These are phyloP conservation scores for Volvox africanus DNA, from an alignment of 139 green algal genomes.

Conservation along the genomic window DNA sequence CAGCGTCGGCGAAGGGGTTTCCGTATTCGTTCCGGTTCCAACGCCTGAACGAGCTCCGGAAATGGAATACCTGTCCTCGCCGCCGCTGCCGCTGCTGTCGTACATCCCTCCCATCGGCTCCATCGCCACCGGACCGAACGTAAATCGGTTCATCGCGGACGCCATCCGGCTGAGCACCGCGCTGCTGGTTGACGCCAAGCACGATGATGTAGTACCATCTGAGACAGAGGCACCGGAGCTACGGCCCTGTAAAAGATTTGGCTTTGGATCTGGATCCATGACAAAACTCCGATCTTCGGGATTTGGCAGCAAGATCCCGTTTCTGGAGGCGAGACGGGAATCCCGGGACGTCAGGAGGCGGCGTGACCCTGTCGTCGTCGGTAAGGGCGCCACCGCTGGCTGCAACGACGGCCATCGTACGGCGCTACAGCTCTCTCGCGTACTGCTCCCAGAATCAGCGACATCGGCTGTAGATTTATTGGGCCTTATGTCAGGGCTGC, in stretches of 20 bases:
- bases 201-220: background rate
- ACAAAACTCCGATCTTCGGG: too few relatives aligned
- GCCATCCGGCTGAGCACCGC: background rate
- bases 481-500: too few relatives aligned
- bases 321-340: background rate
- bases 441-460: background rate
- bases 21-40: too few relatives aligned
- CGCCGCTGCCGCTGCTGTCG: background rate
- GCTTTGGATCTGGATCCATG: background rate
- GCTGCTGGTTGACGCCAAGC: background rate
- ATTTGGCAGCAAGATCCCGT: background rate
- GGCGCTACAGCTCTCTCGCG: background rate
- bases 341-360: background rate
- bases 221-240: background rate
- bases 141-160: constrained; percentile 10
- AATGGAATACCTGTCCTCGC: background rate
- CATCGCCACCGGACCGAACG: background rate
- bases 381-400: background rate
- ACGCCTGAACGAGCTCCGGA: background rate
- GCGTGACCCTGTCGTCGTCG: background rate
- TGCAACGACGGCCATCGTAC: background rate
- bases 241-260: background rate
- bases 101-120: background rate
- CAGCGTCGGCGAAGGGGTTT: too few relatives aligned
- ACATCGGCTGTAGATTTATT: background rate